These are phyloP conservation scores for Herpetomonas samuelpessoai DNA, from an alignment of 208 protist species.

Conservation along the genomic window DNA sequence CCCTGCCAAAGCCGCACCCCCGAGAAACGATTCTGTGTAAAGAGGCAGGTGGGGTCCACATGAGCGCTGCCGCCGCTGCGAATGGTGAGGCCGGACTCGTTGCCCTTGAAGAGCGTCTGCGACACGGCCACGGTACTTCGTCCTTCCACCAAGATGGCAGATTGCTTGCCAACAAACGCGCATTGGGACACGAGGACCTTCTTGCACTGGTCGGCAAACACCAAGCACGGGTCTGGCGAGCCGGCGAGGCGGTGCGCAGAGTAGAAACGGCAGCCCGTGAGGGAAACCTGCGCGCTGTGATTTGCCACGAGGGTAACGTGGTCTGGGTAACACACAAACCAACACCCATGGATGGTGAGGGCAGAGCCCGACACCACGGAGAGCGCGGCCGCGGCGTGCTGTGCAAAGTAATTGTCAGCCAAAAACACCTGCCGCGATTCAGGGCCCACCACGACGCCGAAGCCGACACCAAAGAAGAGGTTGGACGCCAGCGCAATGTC, in stretches of 20 bases:
- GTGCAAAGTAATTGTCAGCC: slow-evolving; percentile 8
- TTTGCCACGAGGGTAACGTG: slow-evolving; percentile 4
- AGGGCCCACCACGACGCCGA: slow-evolving; percentile 4
- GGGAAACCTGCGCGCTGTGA: neutral
- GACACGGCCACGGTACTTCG: neutral
- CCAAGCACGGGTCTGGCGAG: neutral
- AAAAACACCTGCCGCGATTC: neutral
- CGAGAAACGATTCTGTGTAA: slow-evolving; percentile 4
- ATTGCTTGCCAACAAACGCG: neutral
- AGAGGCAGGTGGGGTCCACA: neutral
- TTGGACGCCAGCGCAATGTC: slow-evolving; percentile 11
- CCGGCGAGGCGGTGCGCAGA: neutral
- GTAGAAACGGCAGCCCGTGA: slow-evolving; percentile 6
- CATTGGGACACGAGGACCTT: neutral
- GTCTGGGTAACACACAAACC: slow-evolving; percentile 13
- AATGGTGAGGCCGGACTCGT: neutral
- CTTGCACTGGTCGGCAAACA: neutral
- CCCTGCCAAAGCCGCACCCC: neutral
- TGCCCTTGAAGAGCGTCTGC: neutral
- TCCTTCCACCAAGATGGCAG: neutral
- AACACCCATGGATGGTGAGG: slow-evolving; percentile 1
- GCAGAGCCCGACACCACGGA: neutral
- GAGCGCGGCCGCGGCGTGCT: slow-evolving; percentile 12
- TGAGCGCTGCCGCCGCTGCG: neutral
- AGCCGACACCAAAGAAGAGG: slow-evolving; percentile 25